Evolutionary conservation across 2,329 filamentous ascomycete species (phyloP), one percentile per base, ranked within the genome.

Genomic region (Talaromyces piceae): DNA sequence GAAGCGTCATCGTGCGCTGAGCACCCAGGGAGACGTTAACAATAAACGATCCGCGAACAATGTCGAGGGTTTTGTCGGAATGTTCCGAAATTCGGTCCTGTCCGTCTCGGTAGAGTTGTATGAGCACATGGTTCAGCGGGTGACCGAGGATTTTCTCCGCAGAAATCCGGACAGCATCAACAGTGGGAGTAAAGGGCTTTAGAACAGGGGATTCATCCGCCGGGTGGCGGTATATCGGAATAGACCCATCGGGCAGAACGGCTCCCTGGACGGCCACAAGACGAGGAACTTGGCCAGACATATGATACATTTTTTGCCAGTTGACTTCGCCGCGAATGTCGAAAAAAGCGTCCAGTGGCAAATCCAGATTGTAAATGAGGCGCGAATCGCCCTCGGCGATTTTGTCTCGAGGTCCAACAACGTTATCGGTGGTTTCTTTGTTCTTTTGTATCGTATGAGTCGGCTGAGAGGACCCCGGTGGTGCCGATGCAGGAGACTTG

Each of bases 81-180:
- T 98, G 93, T 65, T 98, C 93, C 0, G 88, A 93, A 56, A 98
- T 98, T 65, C 89, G 89, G 69, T 98, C 93, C 45, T 81, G 82
- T 2, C 91, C 88, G 58, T 80, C 79, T n/a, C 93, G 87, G 63
- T 98, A 98, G 52, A 90, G 80, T 63, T 98, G 93, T 43, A 98
- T 94, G 45, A 98, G 73, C 1, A 84, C 91, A 65, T 98, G 93
- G 62, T 98, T 98, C 39, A 98, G 71, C 1, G 80, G 73, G 61
- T 97, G 93, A 0, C 87, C 86, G 1, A 95, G 77, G 13, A 81
- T 73, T 51, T 78, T 75, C 66, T 95, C 88, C 0, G 89, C 84
- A 50, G 79, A 77, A 12, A 71, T 66, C 53, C 84, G 83, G 53
- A 97, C 83, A 30, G 76, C 70, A 16, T 82, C 70, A 1, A 97